Conservation (phyloP, 225 moss, liverwort and hornwort species). For the Asterella californica region DNA sequence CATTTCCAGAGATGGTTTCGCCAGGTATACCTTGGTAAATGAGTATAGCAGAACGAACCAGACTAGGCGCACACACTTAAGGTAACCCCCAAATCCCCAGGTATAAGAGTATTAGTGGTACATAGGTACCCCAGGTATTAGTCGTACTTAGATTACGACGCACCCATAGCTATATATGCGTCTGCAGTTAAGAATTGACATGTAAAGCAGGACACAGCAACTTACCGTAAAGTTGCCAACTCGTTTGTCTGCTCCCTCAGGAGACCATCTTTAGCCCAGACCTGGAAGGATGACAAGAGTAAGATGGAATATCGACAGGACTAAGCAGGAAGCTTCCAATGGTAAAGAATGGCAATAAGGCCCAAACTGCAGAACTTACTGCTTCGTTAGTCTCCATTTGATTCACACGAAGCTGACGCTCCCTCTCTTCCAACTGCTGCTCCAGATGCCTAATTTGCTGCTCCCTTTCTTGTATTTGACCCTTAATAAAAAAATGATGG, state of each 20-base stretch:
- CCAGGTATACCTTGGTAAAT: too few species aligned
- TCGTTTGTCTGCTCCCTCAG: constrained; percentile 86
- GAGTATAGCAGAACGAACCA: too few species aligned
- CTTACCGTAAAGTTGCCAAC: constrained; percentile 74
- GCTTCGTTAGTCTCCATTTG: constrained; percentile 93
- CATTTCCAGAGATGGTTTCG: too few species aligned
- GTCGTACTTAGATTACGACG: not conserved
- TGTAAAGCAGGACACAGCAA: not conserved
- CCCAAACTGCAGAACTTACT: constrained; percentile 44
- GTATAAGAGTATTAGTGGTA: too few species aligned
- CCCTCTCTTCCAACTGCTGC: constrained; percentile 81
- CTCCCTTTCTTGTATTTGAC: constrained; percentile 75
- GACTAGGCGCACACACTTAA: too few species aligned
- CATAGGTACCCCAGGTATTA: too few species aligned
- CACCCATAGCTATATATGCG: not conserved
- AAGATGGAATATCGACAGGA: not conserved
- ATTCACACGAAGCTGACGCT: constrained; percentile 76
- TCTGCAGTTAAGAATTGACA: not conserved
- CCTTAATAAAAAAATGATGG: constrained; percentile 40
- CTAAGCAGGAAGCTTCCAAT: not conserved
- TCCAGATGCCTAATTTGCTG: constrained; percentile 80
- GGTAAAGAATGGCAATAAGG: too few species aligned
- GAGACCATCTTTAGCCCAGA: constrained; percentile 87
- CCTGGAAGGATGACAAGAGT: constrained; percentile 48
- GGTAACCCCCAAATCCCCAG: too few species aligned